A percentile compares a stretch with the other conserved stretches of the same genome.
These are phyloP conservation scores for Amylostereum chailletii DNA, from an alignment of 1,284 basidiomycete genomes.

Conservation along the genomic window DNA sequence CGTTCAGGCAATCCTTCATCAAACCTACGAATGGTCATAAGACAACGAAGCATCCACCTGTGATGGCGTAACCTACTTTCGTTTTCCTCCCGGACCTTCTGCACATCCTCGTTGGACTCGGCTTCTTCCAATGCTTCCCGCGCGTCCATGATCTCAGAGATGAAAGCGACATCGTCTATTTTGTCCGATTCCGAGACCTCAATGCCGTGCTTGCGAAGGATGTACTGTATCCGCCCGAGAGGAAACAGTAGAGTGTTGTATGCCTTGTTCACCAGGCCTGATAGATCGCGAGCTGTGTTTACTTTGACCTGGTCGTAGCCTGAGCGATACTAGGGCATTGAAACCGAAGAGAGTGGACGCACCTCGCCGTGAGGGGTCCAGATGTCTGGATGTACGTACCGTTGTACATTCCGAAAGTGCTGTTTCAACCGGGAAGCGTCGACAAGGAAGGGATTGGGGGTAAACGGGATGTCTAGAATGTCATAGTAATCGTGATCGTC, in stretches of 20 bases:
- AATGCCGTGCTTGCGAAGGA: conserved; percentile 56
- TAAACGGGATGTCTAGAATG: conserved; percentile 49
- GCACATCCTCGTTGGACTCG: conserved; percentile 37
- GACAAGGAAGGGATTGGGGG: conserved; percentile 59
- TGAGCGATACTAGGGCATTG: conserved; percentile 4
- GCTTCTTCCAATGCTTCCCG: conserved; percentile 75
- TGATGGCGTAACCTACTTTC: conserved; percentile 37
- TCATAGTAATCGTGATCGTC: conserved; percentile 46
- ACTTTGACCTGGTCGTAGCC: conserved; percentile 38
- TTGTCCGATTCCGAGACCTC: conserved; percentile 68
- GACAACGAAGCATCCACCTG: conserved; percentile 1
- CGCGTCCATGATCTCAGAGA: conserved; percentile 77
- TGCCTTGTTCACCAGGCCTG: conserved; percentile 69
- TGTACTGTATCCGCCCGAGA: conserved; percentile 60
- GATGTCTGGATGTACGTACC: conserved; percentile 73
- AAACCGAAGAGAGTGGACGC: conserved; percentile 16
- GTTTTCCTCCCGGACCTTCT: conserved; percentile 47
- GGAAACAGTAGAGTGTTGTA: conserved; percentile 64
- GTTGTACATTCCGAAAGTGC: conserved; percentile 59
- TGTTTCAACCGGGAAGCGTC: conserved; percentile 46
- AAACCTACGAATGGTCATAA: conserved; percentile 33
- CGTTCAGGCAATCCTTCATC: conserved; percentile 36
- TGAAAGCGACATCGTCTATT: conserved; percentile 63
- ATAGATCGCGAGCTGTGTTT: conserved; percentile 54
- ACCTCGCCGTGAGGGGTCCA: conserved; percentile 61